phyloP scores from a whole-genome alignment of 441 rosid genomes.

The Corymbia citriodora region DNA sequence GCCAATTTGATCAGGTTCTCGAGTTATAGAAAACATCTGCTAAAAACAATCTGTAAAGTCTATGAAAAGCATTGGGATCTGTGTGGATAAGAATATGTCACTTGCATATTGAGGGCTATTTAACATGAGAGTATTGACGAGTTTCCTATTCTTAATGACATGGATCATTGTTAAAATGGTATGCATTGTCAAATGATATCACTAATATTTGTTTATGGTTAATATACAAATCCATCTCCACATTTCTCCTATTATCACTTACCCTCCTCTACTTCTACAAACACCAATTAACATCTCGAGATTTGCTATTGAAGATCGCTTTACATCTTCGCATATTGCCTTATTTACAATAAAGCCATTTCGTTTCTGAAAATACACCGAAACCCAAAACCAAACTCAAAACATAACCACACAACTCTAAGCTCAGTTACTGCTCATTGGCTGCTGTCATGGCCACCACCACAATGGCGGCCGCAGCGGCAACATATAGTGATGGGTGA shows the following conservation, averaged over 20 bases:
- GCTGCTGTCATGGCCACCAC: not conserved
- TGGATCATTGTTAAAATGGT: accelerated
- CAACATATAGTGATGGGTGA: not conserved
- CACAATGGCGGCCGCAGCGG: not conserved
- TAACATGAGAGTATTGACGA: not conserved
- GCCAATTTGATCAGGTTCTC: too few species aligned
- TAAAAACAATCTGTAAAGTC: not conserved
- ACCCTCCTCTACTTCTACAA: not conserved
- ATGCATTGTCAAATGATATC: not conserved
- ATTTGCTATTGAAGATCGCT: too few species aligned
- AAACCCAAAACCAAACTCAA: not conserved
- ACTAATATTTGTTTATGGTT: not conserved
- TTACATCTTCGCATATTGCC: too few species aligned
- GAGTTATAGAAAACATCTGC: not conserved
- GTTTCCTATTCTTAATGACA: not conserved
- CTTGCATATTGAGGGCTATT: not conserved
- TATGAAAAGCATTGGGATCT: not conserved
- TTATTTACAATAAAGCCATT: too few species aligned
- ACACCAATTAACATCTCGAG: too few species aligned
- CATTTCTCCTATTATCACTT: not conserved
- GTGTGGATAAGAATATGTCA: not conserved
- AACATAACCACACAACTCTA: not conserved
- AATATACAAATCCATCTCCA: not conserved
- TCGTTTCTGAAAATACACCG: too few species aligned
- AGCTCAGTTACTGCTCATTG: not conserved